Percentiles rank a stretch among this genome's conserved stretches.
Conservation (phyloP, 2,329 filamentous ascomycete species). For the Gnomoniopsis sp. region DNA sequence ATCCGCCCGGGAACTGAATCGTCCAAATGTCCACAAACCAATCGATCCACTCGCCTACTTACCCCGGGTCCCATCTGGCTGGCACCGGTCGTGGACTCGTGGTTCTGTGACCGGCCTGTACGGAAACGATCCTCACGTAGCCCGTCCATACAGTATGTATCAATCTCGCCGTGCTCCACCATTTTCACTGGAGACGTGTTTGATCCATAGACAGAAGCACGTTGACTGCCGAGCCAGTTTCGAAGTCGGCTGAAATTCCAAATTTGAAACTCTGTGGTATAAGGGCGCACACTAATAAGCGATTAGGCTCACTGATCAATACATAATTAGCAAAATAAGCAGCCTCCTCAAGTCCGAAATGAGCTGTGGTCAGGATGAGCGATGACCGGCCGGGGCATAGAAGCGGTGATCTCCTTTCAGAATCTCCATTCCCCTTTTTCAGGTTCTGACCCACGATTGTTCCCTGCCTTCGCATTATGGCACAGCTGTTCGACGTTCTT, state of each 20-base stretch:
- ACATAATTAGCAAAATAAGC: not conserved
- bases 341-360: not conserved
- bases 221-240: not conserved
- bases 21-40: not conserved
- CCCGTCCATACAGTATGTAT: not conserved
- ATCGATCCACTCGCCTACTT: conserved; percentile 1
- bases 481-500: not conserved
- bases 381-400: not conserved
- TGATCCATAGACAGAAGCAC: not conserved
- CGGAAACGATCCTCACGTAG: not conserved
- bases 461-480: not conserved
- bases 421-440: not conserved
- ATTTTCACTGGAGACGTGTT: not conserved
- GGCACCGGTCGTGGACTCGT: not conserved
- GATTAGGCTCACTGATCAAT: not conserved
- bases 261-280: not conserved
- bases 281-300: not conserved
- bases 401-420: not conserved
- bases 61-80: not conserved
- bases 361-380: not conserved
- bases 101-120: not conserved
- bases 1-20: not conserved
- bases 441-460: not conserved
- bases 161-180: not conserved
- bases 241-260: not conserved